These are phyloP conservation scores for Vitis cinerea DNA, from an alignment of 164 flowering plant genomes.

Conservation along the genomic window DNA sequence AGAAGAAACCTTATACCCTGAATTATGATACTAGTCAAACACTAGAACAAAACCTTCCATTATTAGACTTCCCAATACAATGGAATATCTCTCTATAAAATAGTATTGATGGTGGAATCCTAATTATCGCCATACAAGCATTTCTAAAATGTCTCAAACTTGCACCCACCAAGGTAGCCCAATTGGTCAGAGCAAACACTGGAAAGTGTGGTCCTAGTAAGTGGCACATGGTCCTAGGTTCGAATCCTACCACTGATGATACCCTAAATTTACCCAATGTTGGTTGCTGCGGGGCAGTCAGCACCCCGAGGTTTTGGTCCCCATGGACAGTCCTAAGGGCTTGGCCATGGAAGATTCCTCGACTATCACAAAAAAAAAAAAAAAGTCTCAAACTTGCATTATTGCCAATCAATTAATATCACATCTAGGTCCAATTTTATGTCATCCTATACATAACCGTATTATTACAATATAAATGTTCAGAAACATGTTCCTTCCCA, in stretches of 20 bases:
- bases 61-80: background rate
- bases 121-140: background rate
- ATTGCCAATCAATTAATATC: background rate
- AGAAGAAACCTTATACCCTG: background rate
- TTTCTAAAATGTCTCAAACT: background rate
- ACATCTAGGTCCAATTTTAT: background rate
- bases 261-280: too few species aligned
- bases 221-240: too few species aligned
- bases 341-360: too few species aligned
- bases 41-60: background rate
- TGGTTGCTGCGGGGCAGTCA: too few species aligned
- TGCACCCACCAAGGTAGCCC: too few species aligned
- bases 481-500: too few species aligned
- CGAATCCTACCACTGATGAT: too few species aligned
- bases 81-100: background rate
- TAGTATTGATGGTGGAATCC: background rate
- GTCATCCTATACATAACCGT: background rate
- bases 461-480: background rate
- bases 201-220: too few species aligned
- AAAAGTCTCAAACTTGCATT: background rate
- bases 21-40: background rate
- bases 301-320: too few species aligned
- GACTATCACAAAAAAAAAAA: too few species aligned
- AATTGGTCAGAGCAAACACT: too few species aligned
- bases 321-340: too few species aligned